Evolutionary conservation across 805 yeast species (phyloP), one percentile per base, ranked within the genome.

Genomic region (Brettanomyces sp.): DNA sequence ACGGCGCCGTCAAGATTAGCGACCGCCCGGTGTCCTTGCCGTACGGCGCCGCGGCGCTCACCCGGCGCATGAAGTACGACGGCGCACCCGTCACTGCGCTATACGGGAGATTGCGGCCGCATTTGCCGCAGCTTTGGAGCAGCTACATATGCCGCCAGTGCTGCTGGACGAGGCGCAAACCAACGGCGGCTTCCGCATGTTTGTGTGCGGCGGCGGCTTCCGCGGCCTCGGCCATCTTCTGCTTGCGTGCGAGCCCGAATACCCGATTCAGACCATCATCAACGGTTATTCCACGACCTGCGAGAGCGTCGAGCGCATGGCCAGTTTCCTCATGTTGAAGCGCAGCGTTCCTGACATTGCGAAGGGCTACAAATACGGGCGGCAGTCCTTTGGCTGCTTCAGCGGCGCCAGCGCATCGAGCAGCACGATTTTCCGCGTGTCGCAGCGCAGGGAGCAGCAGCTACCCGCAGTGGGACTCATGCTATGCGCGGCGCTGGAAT

Each of bases 181-280:
- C 33, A 74, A 74, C 38, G 82, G 82, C 13, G 89, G 89, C 0
- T 76, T 76, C 53, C 74, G 77, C 51, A 55, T 84, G 38, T 82
- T 77, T 56, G 74, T 82, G 4, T 79, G 85, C 52, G 90, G 90
- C 44, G 88, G 89, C 46, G 90, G 89, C 0, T 67, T 82, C 41
- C 69, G 90, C 54, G 86, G 85, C 3, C 66, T 83, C 47, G 89
- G 88, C 0, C 80, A 80, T 58, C 60, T 80, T 23, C 54, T 82
- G 11, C 63, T 82, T 40, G 65, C 70, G 18, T 64, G 63, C 49
- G 71, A 72, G 33, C 70, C 70, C 35, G 72, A 71, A 18, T 82
- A 83, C 55, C 89, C 90, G 5, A 72, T 83, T 36, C 84, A 82
- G 50, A 76, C 83, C 0, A 77, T 82, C 38, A 78, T 82, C 41